Percentiles rank a stretch among this genome's conserved stretches.
Conservation (phyloP, 1,284 basidiomycete species). For the Uromyces viciae-fabae region DNA sequence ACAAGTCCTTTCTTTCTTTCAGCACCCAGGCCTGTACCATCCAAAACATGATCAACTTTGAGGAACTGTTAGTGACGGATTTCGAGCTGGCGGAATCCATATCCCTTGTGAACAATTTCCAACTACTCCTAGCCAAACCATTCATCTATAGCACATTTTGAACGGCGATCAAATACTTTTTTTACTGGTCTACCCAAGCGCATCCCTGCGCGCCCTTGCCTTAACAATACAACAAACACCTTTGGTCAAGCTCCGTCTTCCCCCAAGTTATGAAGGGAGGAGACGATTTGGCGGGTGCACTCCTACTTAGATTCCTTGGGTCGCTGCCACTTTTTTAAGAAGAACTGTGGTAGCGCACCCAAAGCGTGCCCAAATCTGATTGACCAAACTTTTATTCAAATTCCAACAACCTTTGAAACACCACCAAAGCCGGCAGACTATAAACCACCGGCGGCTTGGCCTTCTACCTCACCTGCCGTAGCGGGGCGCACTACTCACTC, state of each 20-base stretch:
- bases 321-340: constrained; percentile 24
- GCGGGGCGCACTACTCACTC: neutral
- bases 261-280: neutral
- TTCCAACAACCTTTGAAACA: neutral
- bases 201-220: too few relatives aligned
- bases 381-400: neutral
- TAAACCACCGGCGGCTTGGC: neutral
- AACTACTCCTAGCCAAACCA: neutral
- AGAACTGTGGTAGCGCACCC: neutral
- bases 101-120: neutral
- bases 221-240: neutral
- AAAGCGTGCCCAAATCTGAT: neutral
- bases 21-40: neutral
- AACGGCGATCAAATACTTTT: neutral
- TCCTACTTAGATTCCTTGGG: constrained; percentile 15
- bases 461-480: neutral
- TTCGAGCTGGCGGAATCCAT: constrained; percentile 1
- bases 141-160: neutral
- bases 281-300: neutral
- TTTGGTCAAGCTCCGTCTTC: neutral
- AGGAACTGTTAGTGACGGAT: neutral
- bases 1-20: neutral
- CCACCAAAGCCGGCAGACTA: neutral
- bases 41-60: constrained; percentile 1
- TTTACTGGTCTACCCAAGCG: neutral